Evolutionary conservation across 2,329 filamentous ascomycete species (phyloP), one percentile per base, ranked within the genome.

Genomic region (Juglanconis juglandina): DNA sequence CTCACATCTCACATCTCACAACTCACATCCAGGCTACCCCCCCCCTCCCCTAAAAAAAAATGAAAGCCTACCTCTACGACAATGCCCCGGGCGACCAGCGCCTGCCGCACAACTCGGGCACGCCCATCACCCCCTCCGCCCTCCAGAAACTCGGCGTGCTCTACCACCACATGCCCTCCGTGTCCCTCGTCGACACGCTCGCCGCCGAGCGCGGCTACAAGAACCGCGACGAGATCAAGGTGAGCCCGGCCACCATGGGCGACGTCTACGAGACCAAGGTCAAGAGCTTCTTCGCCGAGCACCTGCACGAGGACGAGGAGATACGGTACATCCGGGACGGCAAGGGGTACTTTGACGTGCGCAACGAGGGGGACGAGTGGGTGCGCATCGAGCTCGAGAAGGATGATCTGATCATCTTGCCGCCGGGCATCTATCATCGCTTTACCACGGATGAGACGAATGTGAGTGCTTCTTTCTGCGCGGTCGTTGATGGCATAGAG

Each of bases 281-380:
- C 64, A 93, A 92, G 79, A 86, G 77, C 66, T 99, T 99, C 80
- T 99, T 98, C 79, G 75, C 90, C 68, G 95, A 99, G 81, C 95
- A 99, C 74, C 75, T 99, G 69, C 95, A 99, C 73, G 95, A 99
- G 79, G 95, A 99, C 68, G 95, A 99, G 78, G 95, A 99, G 82
- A 99, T 99, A 66, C 83, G 95, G 52, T 99, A 97, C 71, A 93
- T 99, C 66, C 81, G 92, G 37, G 93, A 89, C 63, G 95, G 95
- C 0, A 84, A 85, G 58, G 95, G 95, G 0, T 99, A 90, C 75
- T 99, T 99, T 72, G 95, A 99, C 75, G 93, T 99, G 3, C 81
- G 95, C 53, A 88, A 86, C 70, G 81, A 89, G 73, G 85, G 84
- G 24, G 94, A 98, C 70, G 86, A 90, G 66, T 99, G 95, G 95